phyloP scores from a whole-genome alignment of 371 early-diverging fungal species.

The Synchytrium microbalum region DNA sequence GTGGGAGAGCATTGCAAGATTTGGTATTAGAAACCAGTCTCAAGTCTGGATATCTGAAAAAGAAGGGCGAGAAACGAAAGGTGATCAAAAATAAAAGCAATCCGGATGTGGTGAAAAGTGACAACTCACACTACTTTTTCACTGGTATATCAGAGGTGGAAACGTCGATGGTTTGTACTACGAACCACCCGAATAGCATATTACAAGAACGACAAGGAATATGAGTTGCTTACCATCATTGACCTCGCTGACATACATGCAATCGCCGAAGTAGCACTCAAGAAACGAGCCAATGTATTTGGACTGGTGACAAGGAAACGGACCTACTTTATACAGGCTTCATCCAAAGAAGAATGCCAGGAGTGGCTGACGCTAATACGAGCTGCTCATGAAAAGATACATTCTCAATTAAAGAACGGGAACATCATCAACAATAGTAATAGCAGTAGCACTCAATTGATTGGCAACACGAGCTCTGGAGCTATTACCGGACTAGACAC shows the following conservation, averaged over 20 bases:
- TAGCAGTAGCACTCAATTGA: neutral
- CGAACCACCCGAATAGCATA: conserved; percentile 67
- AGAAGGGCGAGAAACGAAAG: conserved; percentile 72
- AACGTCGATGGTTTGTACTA: conserved; percentile 79
- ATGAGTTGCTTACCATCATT: conserved; percentile 67
- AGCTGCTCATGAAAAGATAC: neutral
- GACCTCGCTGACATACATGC: conserved; percentile 64
- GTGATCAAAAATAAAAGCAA: conserved; percentile 26
- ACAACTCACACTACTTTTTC: neutral
- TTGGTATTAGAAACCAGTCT: conserved; percentile 34
- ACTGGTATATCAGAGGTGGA: conserved; percentile 57
- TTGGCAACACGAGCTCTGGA: neutral
- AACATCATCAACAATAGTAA: neutral
- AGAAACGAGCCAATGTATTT: conserved; percentile 62
- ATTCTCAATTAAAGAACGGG: neutral
- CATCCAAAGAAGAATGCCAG: conserved; percentile 53
- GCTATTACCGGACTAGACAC: neutral
- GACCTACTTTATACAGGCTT: conserved; percentile 67
- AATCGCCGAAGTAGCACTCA: conserved; percentile 62
- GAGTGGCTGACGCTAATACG: conserved; percentile 49
- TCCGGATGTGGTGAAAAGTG: neutral
- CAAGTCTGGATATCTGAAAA: conserved; percentile 58
- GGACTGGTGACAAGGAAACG: conserved; percentile 66
- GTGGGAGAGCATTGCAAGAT: neutral
- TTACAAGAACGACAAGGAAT: conserved; percentile 83